These are phyloP conservation scores for Arachis hypogaea DNA, from an alignment of 306 rosid genomes.

Conservation along the genomic window DNA sequence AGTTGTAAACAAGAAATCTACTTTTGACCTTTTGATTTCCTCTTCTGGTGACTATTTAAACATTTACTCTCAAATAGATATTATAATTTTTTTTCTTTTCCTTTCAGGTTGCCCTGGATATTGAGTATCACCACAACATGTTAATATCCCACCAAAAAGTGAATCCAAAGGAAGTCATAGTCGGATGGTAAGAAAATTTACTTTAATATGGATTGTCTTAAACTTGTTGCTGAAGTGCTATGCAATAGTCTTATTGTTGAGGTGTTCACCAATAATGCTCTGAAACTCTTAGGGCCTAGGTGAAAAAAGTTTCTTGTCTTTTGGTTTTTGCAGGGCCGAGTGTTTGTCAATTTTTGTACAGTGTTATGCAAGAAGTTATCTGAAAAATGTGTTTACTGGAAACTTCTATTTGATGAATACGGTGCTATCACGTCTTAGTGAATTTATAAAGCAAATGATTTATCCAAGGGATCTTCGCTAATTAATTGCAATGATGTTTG, in stretches of 20 bases:
- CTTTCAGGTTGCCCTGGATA: slow-evolving; percentile 87
- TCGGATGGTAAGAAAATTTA: slow-evolving; percentile 73
- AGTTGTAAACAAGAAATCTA: neutral
- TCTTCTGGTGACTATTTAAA: slow-evolving; percentile 1
- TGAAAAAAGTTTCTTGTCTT: neutral
- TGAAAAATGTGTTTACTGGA: neutral
- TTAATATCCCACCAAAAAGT: slow-evolving; percentile 84
- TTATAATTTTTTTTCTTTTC: slow-evolving; percentile 11
- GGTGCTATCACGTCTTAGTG: slow-evolving; percentile 1
- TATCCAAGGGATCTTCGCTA: neutral
- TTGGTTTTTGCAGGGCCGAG: neutral
- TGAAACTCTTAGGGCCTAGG: slow-evolving; percentile 5
- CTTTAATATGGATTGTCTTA: neutral
- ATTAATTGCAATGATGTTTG: neutral
- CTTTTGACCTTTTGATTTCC: neutral
- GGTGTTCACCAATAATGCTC: neutral
- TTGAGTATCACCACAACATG: slow-evolving; percentile 96
- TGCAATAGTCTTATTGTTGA: neutral
- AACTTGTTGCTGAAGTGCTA: slow-evolving; percentile 12
- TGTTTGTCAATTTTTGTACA: slow-evolving; percentile 2
- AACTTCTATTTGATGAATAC: neutral
- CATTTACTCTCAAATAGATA: neutral
- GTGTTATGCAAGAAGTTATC: neutral
- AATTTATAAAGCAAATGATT: neutral
- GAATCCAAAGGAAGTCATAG: slow-evolving; percentile 92